These are phyloP conservation scores for Agaricus blazei DNA, from an alignment of 768 basidiomycete species.

Conservation along the genomic window DNA sequence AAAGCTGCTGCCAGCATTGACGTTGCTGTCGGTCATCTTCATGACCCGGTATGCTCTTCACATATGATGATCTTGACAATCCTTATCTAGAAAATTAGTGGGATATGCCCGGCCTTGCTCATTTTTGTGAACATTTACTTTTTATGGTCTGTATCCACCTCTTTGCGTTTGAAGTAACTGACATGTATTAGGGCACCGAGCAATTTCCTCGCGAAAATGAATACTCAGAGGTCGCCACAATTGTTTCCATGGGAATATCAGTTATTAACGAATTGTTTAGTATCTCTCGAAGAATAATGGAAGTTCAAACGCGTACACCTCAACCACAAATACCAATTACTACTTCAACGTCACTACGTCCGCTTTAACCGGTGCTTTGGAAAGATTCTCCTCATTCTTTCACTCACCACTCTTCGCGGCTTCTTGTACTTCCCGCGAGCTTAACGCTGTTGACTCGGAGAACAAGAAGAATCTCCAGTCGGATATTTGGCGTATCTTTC, in stretches of 20 bases:
- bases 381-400: constrained; percentile 84
- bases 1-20: constrained; percentile 94
- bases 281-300: constrained; percentile 82
- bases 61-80: constrained; percentile 18
- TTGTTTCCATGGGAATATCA: background rate
- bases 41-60: constrained; percentile 70
- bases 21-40: constrained; percentile 90
- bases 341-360: constrained; percentile 67
- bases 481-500: constrained; percentile 92
- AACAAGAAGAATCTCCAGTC: constrained; percentile 93
- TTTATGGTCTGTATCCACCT: constrained; percentile 71
- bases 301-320: constrained; percentile 87
- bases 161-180: background rate
- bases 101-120: constrained; percentile 92
- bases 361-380: constrained; percentile 63
- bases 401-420: constrained; percentile 86
- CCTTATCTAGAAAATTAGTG: constrained; percentile 2
- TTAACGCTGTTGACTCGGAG: constrained; percentile 96
- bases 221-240: constrained; percentile 68
- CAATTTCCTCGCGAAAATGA: constrained; percentile 91
- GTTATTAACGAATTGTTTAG: constrained; percentile 26
- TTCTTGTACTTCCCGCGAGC: constrained; percentile 82
- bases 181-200: constrained; percentile 57
- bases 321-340: constrained; percentile 89
- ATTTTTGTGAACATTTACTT: constrained; percentile 93